Base-by-base conservation (phyloP, 1,139 yeast genomes). In the Lodderomyces beijingensis region DNA sequence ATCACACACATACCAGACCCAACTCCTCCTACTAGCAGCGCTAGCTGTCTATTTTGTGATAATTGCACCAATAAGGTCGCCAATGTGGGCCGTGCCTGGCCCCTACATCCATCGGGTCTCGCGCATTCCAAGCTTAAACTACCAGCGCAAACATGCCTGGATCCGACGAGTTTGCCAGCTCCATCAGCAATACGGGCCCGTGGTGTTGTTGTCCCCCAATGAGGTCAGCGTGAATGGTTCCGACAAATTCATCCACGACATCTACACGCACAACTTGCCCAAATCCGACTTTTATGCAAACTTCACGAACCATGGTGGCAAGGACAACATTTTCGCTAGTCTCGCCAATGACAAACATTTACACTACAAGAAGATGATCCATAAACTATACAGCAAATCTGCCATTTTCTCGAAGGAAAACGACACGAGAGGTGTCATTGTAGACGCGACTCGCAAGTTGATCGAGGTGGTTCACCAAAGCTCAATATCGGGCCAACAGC, bases 141-240 rank as follows among this genome's bases (percentile, higher is more conserved):
- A 62, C 31, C 78, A 80, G 36, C 65, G 83, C 57, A 55, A 57
- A 4, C 75, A 72, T 34, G 51, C 62, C 30, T 70, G 88, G 61
- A 76, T 77, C 36, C 46, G 55, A 12, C 58, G 55, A 16, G 73
- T 79, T 2, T 72, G 77, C 35, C 34, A 51, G 2, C 57, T 80
- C 37, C 91, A 82, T 44, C 38, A 53, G 30, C 51, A 57, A 38
- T 79, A 79, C 42, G 89, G 89, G 1, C 66, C 60, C 27, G 62
- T 81, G 6, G 79, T 82, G 7, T 59, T 83, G 9, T 51, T 81
- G 11, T 69, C 79, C 1, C 88, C 89, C 2, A 54, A 59, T 16
- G 87, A 79, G 44, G 60, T 82, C 14, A 78, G 83, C 33, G 69
- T 80, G 26, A 65, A 74, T 33, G 80, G 79, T 12, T 62, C 61